These are phyloP conservation scores for Spatholobus suberectus DNA, from an alignment of 306 rosid species.

Conservation along the genomic window DNA sequence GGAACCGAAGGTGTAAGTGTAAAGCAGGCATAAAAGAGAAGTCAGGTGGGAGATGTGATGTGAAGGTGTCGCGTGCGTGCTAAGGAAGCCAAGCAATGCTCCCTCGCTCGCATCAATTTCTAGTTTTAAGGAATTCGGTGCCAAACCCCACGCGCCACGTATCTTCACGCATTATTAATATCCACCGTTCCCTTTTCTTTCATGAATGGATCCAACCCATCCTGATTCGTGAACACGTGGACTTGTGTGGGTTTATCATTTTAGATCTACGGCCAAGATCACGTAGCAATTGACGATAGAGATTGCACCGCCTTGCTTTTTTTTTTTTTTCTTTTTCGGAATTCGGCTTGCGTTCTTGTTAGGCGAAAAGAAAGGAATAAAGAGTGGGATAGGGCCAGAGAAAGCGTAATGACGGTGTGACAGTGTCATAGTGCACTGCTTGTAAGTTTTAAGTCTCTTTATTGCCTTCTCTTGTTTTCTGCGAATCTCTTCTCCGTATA, in stretches of 20 bases:
- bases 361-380: slow-evolving; percentile 40
- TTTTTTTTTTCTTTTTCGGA: not conserved
- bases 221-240: not conserved
- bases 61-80: not conserved
- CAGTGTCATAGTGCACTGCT: not conserved
- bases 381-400: not conserved
- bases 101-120: not conserved
- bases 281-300: slow-evolving; percentile 29
- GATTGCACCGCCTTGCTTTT: not conserved
- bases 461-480: not conserved
- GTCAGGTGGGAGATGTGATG: too few relatives aligned
- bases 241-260: not conserved
- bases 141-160: not conserved
- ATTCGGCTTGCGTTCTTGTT: slow-evolving; percentile 4
- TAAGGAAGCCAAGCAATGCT: not conserved
- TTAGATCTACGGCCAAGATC: slow-evolving; percentile 27
- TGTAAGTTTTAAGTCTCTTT: not conserved
- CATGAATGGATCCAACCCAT: not conserved
- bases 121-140: not conserved
- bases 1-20: too few relatives aligned
- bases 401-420: slow-evolving; percentile 11
- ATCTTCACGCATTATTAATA: not conserved
- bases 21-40: too few relatives aligned
- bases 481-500: not conserved
- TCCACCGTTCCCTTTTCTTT: not conserved